These are phyloP conservation scores for Sparassis latifolia DNA, from an alignment of 1,284 basidiomycete species.

Conservation along the genomic window DNA sequence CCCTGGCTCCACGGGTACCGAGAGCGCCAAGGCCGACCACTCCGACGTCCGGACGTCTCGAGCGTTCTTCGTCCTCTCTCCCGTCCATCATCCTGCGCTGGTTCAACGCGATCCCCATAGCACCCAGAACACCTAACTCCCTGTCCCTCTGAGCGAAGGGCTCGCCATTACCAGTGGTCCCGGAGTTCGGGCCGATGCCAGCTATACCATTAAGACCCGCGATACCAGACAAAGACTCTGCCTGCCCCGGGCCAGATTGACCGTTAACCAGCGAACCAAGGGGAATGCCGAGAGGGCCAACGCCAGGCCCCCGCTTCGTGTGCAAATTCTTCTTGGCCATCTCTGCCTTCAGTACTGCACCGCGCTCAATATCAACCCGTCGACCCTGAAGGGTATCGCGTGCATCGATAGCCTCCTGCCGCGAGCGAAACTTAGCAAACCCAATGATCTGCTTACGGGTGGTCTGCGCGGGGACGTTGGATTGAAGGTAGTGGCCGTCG, in stretches of 20 bases:
- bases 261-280: constrained; percentile 27
- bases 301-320: constrained; percentile 84
- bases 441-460: constrained; percentile 95
- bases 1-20: constrained; percentile 45
- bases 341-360: constrained; percentile 92
- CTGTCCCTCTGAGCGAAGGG: constrained; percentile 40
- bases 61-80: constrained; percentile 37
- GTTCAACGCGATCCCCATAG: constrained; percentile 38
- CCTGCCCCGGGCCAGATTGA: constrained; percentile 26
- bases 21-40: constrained; percentile 34
- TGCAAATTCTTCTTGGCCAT: constrained; percentile 99
- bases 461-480: constrained; percentile 36
- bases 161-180: constrained; percentile 26
- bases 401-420: constrained; percentile 84
- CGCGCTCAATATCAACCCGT: constrained; percentile 91
- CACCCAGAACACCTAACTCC: constrained; percentile 39
- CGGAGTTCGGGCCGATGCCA: constrained; percentile 18
- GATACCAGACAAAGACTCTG: constrained; percentile 24
- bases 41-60: constrained; percentile 29
- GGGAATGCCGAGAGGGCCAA: constrained; percentile 30
- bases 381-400: constrained; percentile 87
- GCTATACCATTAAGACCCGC: constrained; percentile 29
- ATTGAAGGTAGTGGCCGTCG: constrained; percentile 31
- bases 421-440: constrained; percentile 91
- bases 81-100: constrained; percentile 25